These are phyloP conservation scores for Leavenworthia alabamica DNA, from an alignment of 345 rosid genomes.

Conservation along the genomic window DNA sequence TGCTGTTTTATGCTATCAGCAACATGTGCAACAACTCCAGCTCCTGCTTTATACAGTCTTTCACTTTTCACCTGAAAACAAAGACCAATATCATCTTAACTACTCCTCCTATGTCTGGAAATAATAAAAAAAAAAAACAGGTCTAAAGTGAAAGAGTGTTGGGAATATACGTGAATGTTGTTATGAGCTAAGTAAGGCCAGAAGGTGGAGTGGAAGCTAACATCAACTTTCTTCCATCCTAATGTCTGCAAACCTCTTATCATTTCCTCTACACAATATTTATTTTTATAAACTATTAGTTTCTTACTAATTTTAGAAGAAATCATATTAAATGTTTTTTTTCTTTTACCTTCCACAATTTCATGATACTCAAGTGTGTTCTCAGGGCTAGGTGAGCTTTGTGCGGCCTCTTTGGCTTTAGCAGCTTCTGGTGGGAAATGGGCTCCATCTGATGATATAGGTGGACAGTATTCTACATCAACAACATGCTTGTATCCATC, in stretches of 20 bases:
- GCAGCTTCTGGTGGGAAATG: constrained; percentile 82
- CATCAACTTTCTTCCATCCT: constrained; percentile 97
- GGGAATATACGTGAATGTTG: constrained; percentile 62
- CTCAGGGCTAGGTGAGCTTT: constrained; percentile 52
- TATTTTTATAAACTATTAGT: background rate
- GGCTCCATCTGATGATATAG: constrained; percentile 75
- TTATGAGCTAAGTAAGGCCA: constrained; percentile 98
- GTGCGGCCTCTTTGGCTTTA: constrained; percentile 84
- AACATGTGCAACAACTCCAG: constrained; percentile 89
- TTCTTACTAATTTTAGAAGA: background rate
- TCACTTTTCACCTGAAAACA: constrained; percentile 72
- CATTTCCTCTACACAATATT: constrained; percentile 78
- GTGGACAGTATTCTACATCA: constrained; percentile 82
- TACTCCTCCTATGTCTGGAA: background rate
- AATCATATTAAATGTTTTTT: background rate
- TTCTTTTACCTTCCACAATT: constrained; percentile 69
- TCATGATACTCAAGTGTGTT: constrained; percentile 76
- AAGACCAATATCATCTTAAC: background rate
- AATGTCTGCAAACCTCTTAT: constrained; percentile 71
- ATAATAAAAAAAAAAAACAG: background rate
- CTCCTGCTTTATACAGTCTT: constrained; percentile 77
- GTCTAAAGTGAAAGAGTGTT: background rate
- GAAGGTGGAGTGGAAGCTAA: constrained; percentile 84
- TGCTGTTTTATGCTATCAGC: constrained; percentile 86
- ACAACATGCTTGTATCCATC: constrained; percentile 97